Evolutionary conservation across 1,284 basidiomycete species (phyloP).

Genomic region (Ustilago cynodontis): DNA sequence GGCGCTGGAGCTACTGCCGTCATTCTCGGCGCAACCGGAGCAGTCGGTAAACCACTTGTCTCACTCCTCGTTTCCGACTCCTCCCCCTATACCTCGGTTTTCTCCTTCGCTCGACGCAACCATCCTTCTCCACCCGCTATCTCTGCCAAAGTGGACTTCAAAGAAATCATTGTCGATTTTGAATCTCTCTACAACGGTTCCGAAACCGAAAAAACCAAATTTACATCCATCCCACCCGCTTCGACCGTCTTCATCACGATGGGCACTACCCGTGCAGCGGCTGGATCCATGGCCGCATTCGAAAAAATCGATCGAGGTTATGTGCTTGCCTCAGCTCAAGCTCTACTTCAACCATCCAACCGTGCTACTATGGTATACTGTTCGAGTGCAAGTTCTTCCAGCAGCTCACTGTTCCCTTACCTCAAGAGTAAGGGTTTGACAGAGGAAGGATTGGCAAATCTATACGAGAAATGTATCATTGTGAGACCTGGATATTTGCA

Average conservation of each 20-base stretch:
- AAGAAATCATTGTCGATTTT: slow-evolving; percentile 54
- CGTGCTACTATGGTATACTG: slow-evolving; percentile 78
- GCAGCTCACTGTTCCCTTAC: slow-evolving; percentile 54
- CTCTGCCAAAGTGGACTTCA: slow-evolving; percentile 68
- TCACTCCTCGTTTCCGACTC: slow-evolving; percentile 27
- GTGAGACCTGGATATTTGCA: slow-evolving; percentile 76
- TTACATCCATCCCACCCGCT: slow-evolving; percentile 14
- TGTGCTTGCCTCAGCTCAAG: slow-evolving; percentile 78
- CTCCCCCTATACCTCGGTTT: slow-evolving; percentile 72
- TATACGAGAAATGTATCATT: slow-evolving; percentile 79
- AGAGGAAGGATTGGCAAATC: slow-evolving; percentile 76
- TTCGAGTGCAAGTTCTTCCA: slow-evolving; percentile 72
- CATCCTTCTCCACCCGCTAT: slow-evolving; percentile 68
- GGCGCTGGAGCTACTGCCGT: slow-evolving; percentile 26
- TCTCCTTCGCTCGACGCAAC: slow-evolving; percentile 76
- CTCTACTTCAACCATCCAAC: slow-evolving; percentile 72
- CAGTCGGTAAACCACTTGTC: slow-evolving; percentile 55
- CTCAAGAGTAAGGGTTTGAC: slow-evolving; percentile 78
- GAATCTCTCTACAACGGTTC: slow-evolving; percentile 34
- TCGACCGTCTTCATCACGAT: slow-evolving; percentile 50
- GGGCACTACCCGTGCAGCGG: slow-evolving; percentile 68
- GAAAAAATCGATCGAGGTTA: slow-evolving; percentile 83
- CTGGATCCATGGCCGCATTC: slow-evolving; percentile 77
- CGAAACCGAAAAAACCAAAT: slow-evolving; percentile 31
- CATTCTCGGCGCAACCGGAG: slow-evolving; percentile 56